These are phyloP conservation scores for Gossypium australe DNA, from an alignment of 345 rosid species.

Conservation along the genomic window DNA sequence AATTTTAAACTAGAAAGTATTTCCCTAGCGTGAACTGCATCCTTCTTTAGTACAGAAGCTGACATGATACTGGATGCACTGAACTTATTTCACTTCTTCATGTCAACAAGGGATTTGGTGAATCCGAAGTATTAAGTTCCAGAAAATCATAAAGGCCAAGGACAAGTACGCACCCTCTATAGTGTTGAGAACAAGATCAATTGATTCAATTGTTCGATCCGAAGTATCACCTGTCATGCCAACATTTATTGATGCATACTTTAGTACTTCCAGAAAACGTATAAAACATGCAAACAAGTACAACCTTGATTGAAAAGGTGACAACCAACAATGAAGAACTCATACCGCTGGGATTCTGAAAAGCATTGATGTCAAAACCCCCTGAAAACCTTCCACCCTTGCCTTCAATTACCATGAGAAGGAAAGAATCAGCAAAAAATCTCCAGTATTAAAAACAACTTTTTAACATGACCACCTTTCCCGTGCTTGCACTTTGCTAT, in stretches of 20 bases:
- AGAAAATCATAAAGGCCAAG: background rate
- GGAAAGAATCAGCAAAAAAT: background rate
- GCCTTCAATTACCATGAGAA: conserved; percentile 33
- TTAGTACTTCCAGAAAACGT: background rate
- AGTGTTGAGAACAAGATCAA: conserved; percentile 44
- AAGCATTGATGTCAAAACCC: conserved; percentile 61
- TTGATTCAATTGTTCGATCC: conserved; percentile 37
- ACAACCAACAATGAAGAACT: background rate
- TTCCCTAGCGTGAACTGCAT: background rate
- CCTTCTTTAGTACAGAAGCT: background rate
- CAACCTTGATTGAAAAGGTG: background rate
- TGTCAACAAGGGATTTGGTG: background rate
- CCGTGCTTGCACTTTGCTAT: background rate
- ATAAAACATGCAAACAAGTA: background rate
- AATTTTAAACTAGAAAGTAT: background rate
- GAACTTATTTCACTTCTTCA: background rate
- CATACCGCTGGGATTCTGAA: conserved; percentile 42
- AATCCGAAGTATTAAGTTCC: background rate
- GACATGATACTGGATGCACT: background rate
- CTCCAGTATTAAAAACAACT: background rate
- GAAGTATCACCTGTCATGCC: conserved; percentile 44
- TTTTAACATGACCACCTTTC: background rate
- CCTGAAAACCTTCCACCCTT: conserved; percentile 58
- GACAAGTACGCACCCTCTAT: conserved; percentile 43
- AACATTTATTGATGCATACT: background rate